A percentile compares a stretch with the other conserved stretches of the same genome.
phyloP scores from a whole-genome alignment of 2,329 filamentous ascomycete genomes.

The Penicillium sp. region DNA sequence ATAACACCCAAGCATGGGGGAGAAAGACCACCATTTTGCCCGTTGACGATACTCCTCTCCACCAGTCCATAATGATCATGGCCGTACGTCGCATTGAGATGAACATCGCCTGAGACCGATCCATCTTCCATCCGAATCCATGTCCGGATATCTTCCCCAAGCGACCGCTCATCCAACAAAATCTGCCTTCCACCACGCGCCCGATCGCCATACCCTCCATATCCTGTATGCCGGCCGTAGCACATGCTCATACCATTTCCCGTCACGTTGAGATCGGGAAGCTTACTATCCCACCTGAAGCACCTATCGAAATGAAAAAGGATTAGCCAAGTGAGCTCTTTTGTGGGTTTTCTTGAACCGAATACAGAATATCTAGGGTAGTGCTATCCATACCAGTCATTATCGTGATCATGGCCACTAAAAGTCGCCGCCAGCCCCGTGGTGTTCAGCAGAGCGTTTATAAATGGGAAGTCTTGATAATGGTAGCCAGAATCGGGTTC shows the following conservation, averaged over 20 bases:
- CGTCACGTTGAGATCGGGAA: constrained; percentile 25
- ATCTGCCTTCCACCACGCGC: constrained; percentile 54
- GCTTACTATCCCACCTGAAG: constrained; percentile 33
- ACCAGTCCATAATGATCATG: constrained; percentile 42
- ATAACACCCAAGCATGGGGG: background rate
- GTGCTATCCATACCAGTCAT: constrained; percentile 45
- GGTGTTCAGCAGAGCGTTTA: constrained; percentile 51
- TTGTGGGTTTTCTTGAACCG: background rate
- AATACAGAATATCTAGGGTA: background rate
- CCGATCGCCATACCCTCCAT: constrained; percentile 61
- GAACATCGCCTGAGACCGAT: constrained; percentile 44
- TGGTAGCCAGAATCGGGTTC: constrained; percentile 24
- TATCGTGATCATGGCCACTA: constrained; percentile 58
- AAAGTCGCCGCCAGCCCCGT: constrained; percentile 52
- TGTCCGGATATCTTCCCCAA: constrained; percentile 45
- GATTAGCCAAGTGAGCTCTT: constrained; percentile 10
- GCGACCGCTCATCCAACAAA: constrained; percentile 38
- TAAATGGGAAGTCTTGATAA: constrained; percentile 52
- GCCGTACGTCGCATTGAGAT: constrained; percentile 54
- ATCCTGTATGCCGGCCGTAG: constrained; percentile 59
- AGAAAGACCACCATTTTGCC: background rate
- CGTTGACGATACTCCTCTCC: background rate
- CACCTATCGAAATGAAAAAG: constrained; percentile 20
- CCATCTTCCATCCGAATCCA: constrained; percentile 56
- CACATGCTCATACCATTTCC: constrained; percentile 46